Base-by-base conservation (phyloP, 148 eudicot species). In the Silene latifolia region DNA sequence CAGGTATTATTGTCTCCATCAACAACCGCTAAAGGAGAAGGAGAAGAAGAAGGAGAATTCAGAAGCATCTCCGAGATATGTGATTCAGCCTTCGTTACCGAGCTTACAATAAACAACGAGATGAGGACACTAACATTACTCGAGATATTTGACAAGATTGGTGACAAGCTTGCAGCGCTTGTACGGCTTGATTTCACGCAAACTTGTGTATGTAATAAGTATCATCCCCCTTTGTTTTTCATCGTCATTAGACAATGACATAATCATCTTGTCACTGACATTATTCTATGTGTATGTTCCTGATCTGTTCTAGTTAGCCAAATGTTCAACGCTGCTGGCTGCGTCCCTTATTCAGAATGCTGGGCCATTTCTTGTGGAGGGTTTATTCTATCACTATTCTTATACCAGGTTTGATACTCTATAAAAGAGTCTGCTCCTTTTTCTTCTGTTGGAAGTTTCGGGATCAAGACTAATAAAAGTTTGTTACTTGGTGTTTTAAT, bases 301-400 rank as follows among this genome's bases (percentile, higher is more conserved):
- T 19, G 3, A 12, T 1, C 8, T 60, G 25, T 6, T 60, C 25
- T 60, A 60, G 63, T 2, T 19, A 5, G 4, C 23, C 63, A 3
- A 3, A 8, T 4, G 1, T 60, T 7, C 27, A 60, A 10, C 7
- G 8, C 25, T 60, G 63, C 25, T 25, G 63, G 63, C 27, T 19
- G 63, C 63, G 63, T 60, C 63, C 63, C 63, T 60, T 60, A 60
- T 60, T 20, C 12, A 60, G 13, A 25, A 21, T 20, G 63, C 63
- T 60, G 63, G 25, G 25, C n/a, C n/a, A n/a, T 60, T 60, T 60
- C 25, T 19, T 60, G 25, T 60, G 27, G 19, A 60, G 7, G 25
- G 21, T 60, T 25, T 60, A 8, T 60, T 4, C 25, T 5, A 4
- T 19, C 4, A 19, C 20, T 4, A 58, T 58, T 4, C 4, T 58